These are phyloP conservation scores for Inonotus obliquus DNA, from an alignment of 1,284 basidiomycete species.

Conservation along the genomic window DNA sequence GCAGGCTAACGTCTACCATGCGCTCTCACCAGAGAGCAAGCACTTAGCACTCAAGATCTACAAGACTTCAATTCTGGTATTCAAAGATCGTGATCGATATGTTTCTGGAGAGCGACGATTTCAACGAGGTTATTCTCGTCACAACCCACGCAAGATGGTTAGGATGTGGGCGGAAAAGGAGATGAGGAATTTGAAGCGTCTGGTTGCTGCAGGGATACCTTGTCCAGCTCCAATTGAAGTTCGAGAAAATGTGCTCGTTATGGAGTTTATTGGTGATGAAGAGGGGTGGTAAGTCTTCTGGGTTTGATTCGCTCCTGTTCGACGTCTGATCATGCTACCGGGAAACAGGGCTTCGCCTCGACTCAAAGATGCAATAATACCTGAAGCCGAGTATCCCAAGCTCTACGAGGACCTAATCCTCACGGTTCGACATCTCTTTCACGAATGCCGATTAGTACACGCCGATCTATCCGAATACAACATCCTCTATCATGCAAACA, in stretches of 20 bases:
- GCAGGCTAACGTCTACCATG: constrained; percentile 93
- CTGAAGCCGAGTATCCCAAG: constrained; percentile 44
- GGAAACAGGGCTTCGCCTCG: constrained; percentile 77
- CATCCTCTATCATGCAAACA: constrained; percentile 78
- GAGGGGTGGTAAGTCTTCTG: constrained; percentile 66
- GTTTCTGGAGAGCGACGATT: constrained; percentile 92
- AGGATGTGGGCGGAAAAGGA: constrained; percentile 99
- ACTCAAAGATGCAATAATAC: constrained; percentile 81
- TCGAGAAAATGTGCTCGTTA: constrained; percentile 94
- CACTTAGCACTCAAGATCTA: constrained; percentile 95
- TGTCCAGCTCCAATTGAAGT: constrained; percentile 92
- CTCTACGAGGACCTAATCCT: constrained; percentile 84
- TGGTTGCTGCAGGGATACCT: constrained; percentile 76
- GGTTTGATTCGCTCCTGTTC: neutral
- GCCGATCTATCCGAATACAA: constrained; percentile 99
- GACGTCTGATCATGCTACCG: constrained; percentile 3
- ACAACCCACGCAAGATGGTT: constrained; percentile 99
- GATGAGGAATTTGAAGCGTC: constrained; percentile 89
- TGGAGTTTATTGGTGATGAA: constrained; percentile 85
- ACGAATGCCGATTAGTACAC: constrained; percentile 90
- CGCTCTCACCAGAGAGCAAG: constrained; percentile 54
- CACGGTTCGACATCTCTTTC: constrained; percentile 82
- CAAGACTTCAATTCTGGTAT: constrained; percentile 96
- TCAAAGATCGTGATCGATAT: constrained; percentile 96
- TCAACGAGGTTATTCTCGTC: constrained; percentile 85